These are phyloP conservation scores for Hygrophila difformis DNA, from an alignment of 257 asterid species.

Conservation along the genomic window DNA sequence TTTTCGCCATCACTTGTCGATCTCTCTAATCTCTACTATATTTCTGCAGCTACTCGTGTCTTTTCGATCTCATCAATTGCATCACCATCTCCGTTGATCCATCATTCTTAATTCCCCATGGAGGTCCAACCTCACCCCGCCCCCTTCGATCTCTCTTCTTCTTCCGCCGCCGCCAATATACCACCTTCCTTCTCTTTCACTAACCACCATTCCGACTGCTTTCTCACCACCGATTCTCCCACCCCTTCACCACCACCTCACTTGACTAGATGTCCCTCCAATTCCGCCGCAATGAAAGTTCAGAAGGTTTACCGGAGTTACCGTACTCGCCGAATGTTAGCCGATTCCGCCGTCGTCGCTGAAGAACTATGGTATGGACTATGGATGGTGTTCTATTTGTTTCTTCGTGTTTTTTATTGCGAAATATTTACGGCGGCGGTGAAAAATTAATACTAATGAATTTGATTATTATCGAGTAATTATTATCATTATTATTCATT, in stretches of 20 bases:
- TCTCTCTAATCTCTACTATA: no score
- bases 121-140: conserved; percentile 52
- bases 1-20: no score
- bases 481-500: conserved; percentile 7
- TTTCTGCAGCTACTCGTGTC: no score
- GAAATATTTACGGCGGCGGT: neutral
- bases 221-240: conserved; percentile 10
- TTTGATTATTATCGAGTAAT: neutral
- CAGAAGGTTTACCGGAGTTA: conserved; percentile 90
- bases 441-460: conserved; percentile 9
- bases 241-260: conserved; percentile 15
- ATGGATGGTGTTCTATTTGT: no score
- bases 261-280: conserved; percentile 14
- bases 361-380: conserved; percentile 94
- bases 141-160: conserved; percentile 29
- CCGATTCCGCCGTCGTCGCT: conserved; percentile 92
- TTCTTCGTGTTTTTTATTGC: neutral
- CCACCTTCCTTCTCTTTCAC: conserved; percentile 9
- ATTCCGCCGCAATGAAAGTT: conserved; percentile 76
- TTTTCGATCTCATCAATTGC: no score
- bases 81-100: no score
- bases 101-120: conserved; percentile 7
- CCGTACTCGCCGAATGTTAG: conserved; percentile 93
- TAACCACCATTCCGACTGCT: conserved; percentile 19
- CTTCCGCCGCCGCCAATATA: no score